phyloP scores from a whole-genome alignment of 371 early-diverging fungal genomes.

The Batrachochytrium dendrobatidis region DNA sequence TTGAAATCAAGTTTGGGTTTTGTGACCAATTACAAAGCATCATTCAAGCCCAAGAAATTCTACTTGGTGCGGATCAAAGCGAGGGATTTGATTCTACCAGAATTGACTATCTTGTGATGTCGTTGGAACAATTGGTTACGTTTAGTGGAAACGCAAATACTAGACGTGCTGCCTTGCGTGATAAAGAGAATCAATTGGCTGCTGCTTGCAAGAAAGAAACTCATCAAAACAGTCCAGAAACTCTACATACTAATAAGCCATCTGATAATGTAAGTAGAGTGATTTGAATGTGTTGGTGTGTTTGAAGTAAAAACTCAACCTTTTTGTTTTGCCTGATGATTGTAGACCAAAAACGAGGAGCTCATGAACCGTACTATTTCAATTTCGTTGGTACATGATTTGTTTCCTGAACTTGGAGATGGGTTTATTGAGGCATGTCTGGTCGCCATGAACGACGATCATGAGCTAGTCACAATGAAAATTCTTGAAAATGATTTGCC shows the following conservation, averaged over 20 bases:
- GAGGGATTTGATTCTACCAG: constrained; percentile 50
- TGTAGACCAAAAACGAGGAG: constrained; percentile 34
- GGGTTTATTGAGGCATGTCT: constrained; percentile 83
- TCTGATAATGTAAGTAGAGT: constrained; percentile 3
- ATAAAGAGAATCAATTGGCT: constrained; percentile 30
- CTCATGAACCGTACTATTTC: constrained; percentile 44
- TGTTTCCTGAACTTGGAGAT: constrained; percentile 80
- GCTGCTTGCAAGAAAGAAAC: constrained; percentile 14
- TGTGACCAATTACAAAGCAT: constrained; percentile 43
- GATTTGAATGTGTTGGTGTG: constrained; percentile 2
- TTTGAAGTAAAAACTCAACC: too few species aligned
- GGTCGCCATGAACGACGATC: constrained; percentile 49
- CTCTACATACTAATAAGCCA: constrained; percentile 1
- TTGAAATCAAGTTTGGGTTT: constrained; percentile 61
- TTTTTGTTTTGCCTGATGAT: too few species aligned
- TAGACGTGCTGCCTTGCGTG: constrained; percentile 36
- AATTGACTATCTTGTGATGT: constrained; percentile 56
- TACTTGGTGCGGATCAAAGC: neutral
- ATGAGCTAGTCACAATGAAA: constrained; percentile 65
- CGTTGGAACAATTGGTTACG: constrained; percentile 59
- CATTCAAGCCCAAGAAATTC: neutral
- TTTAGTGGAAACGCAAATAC: constrained; percentile 37
- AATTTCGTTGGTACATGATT: constrained; percentile 71
- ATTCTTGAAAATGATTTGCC: constrained; percentile 70
- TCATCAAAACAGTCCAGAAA: constrained; percentile 2